These are phyloP conservation scores for Volutella citrinella DNA, from an alignment of 2,329 filamentous ascomycete species.

Conservation along the genomic window DNA sequence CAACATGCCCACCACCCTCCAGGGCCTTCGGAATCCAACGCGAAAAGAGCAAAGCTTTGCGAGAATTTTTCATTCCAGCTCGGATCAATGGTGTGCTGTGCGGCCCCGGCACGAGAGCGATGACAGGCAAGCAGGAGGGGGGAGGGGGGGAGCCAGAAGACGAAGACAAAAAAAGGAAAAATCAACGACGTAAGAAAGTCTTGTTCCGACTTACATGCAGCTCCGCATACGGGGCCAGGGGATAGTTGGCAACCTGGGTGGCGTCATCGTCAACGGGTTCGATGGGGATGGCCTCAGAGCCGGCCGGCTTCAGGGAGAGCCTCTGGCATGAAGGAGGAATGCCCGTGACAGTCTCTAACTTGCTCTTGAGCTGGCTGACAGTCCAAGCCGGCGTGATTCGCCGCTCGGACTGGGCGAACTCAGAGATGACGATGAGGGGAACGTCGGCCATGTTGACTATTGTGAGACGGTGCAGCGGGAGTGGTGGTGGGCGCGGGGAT, in stretches of 20 bases:
- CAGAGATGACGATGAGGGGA: slow-evolving; percentile 70
- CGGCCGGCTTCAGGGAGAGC: slow-evolving; percentile 65
- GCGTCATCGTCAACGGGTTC: slow-evolving; percentile 71
- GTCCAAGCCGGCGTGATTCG: slow-evolving; percentile 92
- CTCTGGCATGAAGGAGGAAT: slow-evolving; percentile 78
- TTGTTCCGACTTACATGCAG: slow-evolving; percentile 79
- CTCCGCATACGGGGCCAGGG: slow-evolving; percentile 72
- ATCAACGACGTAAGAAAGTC: no score
- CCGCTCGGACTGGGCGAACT: slow-evolving; percentile 79
- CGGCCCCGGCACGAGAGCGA: background rate
- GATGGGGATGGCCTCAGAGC: slow-evolving; percentile 60
- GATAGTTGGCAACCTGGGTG: slow-evolving; percentile 61
- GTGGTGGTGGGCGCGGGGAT: slow-evolving; percentile 1
- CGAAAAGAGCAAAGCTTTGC: slow-evolving; percentile 2
- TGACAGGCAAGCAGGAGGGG: background rate
- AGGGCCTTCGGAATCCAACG: slow-evolving; percentile 11
- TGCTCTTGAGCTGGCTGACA: slow-evolving; percentile 76
- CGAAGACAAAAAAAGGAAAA: slow-evolving; percentile 8
- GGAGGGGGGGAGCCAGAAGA: slow-evolving; percentile 12
- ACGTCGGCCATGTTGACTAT: slow-evolving; percentile 61
- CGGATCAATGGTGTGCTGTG: slow-evolving; percentile 4
- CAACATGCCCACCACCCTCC: slow-evolving; percentile 10
- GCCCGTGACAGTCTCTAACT: slow-evolving; percentile 90
- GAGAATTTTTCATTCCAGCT: slow-evolving; percentile 14
- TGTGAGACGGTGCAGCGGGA: slow-evolving; percentile 8